A percentile compares a stretch with the other conserved stretches of the same genome.
Evolutionary conservation across 768 basidiomycete genomes (phyloP).

Genomic region (Russula olivacea): DNA sequence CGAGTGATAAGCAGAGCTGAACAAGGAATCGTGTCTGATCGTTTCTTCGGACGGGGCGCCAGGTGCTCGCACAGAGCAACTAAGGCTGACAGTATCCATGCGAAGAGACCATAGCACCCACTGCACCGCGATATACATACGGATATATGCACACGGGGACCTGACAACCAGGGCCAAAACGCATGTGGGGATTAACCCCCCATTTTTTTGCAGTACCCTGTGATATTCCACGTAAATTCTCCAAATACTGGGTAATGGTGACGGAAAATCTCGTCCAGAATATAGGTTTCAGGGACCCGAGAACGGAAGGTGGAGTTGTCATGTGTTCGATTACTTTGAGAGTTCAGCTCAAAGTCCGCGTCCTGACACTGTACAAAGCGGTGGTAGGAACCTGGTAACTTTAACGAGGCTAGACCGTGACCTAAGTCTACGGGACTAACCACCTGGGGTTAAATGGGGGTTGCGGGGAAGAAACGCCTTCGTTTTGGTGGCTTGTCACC

Average conservation of each 20-base stretch:
- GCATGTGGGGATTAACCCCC: conserved; percentile 49
- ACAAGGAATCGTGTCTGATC: neutral
- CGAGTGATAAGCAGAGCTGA: neutral
- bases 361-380: neutral
- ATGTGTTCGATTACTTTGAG: conserved; percentile 50
- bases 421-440: neutral
- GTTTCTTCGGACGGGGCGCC: conserved; percentile 21
- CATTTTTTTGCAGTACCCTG: conserved; percentile 52
- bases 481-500: neutral
- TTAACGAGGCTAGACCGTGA: neutral
- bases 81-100: conserved; percentile 30
- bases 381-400: neutral
- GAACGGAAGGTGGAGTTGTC: conserved; percentile 30
- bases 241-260: neutral
- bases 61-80: conserved; percentile 21
- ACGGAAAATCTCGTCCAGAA: conserved; percentile 40
- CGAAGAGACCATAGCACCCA: conserved; percentile 30
- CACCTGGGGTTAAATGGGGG: neutral
- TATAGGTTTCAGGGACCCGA: neutral
- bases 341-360: conserved; percentile 47
- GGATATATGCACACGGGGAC: conserved; percentile 30
- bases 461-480: neutral
- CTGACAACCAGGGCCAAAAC: conserved; percentile 39
- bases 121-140: conserved; percentile 27
- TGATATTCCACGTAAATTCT: conserved; percentile 30